phyloP scores from a whole-genome alignment of 306 rosid species.

The Castanea mollissima region DNA sequence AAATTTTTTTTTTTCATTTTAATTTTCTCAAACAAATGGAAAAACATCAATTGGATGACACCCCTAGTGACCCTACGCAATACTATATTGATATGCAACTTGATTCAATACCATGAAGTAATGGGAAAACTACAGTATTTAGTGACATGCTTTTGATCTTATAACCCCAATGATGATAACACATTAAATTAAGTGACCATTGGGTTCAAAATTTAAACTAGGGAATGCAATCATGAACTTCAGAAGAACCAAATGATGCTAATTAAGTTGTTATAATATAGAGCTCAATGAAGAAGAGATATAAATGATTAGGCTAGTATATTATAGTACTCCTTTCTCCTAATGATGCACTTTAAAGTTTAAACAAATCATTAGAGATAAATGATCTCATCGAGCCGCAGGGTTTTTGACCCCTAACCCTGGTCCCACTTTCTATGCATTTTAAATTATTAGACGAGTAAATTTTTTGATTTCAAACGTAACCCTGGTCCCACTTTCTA shows the following conservation, averaged over 20 bases:
- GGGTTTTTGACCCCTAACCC: no score
- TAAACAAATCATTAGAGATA: neutral
- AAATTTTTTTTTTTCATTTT: no score
- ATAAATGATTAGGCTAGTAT: neutral
- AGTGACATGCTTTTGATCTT: slow-evolving; percentile 1
- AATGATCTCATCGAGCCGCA: neutral
- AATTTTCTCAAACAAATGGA: no score
- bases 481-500: no score
- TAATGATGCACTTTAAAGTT: neutral
- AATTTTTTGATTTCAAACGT: no score
- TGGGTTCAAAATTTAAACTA: slow-evolving; percentile 17
- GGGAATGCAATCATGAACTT: slow-evolving; percentile 5
- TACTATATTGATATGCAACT: neutral
- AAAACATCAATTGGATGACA: no score
- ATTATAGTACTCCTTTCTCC: neutral
- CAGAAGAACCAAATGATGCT: neutral
- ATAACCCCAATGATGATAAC: neutral
- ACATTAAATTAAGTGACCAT: neutral
- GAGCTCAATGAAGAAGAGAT: slow-evolving; percentile 15
- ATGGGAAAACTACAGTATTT: neutral
- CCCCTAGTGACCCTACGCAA: no score
- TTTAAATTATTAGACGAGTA: no score
- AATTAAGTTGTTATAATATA: neutral
- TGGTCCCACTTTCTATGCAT: no score
- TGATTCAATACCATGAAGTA: neutral